Conservation (phyloP, 495 filamentous ascomycete species). For the Penicillium paradoxum region DNA sequence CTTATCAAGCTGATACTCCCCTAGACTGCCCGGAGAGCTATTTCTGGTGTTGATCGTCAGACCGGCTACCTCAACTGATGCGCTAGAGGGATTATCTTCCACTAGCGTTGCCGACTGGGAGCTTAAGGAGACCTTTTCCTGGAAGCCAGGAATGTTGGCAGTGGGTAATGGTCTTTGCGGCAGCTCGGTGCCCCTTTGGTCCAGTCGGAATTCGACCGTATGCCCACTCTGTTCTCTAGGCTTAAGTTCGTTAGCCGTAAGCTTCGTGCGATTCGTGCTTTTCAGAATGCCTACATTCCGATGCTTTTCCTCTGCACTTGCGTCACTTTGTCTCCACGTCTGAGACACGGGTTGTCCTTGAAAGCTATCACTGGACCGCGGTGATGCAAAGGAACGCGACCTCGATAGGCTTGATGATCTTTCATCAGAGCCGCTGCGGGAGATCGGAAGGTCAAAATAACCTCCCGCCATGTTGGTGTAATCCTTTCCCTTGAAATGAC, state of each 20-base stretch:
- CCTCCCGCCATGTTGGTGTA: slow-evolving; percentile 35
- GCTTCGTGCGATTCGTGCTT: slow-evolving; percentile 37
- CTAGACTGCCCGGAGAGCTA: slow-evolving; percentile 22
- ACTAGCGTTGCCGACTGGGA: slow-evolving; percentile 24
- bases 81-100: slow-evolving; percentile 26
- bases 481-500: background rate
- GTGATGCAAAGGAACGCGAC: slow-evolving; percentile 24
- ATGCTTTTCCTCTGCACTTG: slow-evolving; percentile 28
- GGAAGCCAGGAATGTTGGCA: slow-evolving; percentile 38
- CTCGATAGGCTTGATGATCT: slow-evolving; percentile 22
- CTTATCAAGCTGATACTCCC: slow-evolving; percentile 31
- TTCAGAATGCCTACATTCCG: slow-evolving; percentile 43
- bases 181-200: slow-evolving; percentile 30
- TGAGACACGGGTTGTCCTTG: slow-evolving; percentile 10
- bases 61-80: slow-evolving; percentile 31
- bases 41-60: slow-evolving; percentile 28
- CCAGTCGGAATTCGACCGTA: slow-evolving; percentile 27
- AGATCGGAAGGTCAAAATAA: slow-evolving; percentile 38
- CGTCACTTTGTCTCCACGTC: slow-evolving; percentile 15
- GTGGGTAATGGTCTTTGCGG: slow-evolving; percentile 36
- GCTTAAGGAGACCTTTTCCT: slow-evolving; percentile 25
- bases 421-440: slow-evolving; percentile 30
- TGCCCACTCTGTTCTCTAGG: slow-evolving; percentile 18
- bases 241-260: slow-evolving; percentile 26
- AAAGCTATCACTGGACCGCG: slow-evolving; percentile 20